Evolutionary conservation across 352 stramenopile species (phyloP).

Genomic region (Poterioochromonas sp.): DNA sequence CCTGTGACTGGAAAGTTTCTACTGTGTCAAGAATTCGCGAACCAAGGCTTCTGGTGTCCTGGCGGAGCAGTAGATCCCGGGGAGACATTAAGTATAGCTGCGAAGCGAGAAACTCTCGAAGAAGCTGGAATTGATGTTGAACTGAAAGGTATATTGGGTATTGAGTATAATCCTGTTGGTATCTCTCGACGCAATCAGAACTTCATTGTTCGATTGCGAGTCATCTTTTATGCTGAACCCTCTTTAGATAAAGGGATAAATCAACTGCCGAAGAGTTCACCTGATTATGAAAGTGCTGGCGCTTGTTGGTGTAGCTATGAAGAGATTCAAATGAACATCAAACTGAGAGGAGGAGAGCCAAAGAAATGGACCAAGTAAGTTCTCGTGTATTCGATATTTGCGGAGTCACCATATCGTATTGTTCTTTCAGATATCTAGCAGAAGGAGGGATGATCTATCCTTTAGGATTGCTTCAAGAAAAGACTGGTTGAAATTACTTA

Average conservation of each 20-base stretch:
- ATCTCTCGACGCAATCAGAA: background rate
- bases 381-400: background rate
- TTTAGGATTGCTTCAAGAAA: background rate
- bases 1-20: background rate
- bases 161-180: background rate
- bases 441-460: conserved; percentile 2
- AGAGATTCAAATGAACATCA: background rate
- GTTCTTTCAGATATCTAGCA: background rate
- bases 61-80: conserved; percentile 7
- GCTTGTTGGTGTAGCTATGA: conserved; percentile 7
- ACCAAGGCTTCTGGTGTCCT: conserved; percentile 22
- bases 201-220: background rate
- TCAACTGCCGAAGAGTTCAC: background rate
- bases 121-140: conserved; percentile 10
- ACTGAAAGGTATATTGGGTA: conserved; percentile 4
- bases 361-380: conserved; percentile 21
- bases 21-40: conserved; percentile 7
- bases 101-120: background rate
- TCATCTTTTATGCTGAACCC: conserved; percentile 22
- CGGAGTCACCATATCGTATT: background rate
- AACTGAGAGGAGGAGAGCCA: background rate
- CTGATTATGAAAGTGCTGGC: conserved; percentile 15
- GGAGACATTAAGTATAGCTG: background rate
- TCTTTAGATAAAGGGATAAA: background rate
- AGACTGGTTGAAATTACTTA: background rate